Base-by-base conservation (phyloP, 768 basidiomycete genomes). In the Serendipita sp. region DNA sequence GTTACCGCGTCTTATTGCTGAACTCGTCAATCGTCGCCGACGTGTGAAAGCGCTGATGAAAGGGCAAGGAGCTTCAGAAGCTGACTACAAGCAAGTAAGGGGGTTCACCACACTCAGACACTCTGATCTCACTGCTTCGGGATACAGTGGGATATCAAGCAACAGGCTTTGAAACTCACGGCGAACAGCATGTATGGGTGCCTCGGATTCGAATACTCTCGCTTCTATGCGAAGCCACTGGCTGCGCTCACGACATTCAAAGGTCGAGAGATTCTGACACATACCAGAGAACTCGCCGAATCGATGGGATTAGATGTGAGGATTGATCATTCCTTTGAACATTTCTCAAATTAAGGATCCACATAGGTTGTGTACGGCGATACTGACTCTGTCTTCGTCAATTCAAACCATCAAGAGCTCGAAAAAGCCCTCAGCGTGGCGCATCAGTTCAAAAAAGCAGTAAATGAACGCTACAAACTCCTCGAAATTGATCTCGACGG, bases 151-250 rank as follows among this genome's bases (percentile, higher is more conserved):
- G 93, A 99, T 70, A 96, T 98, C 76, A 93, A 92, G 71, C 96
- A 99, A 69, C 86, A 90, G 73, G 96, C 96, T 0, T 78, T 98
- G 60, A 98, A 98, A 75, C 83, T 98, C 37, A 99, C 96, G 3
- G 96, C 96, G 58, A 98, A 99, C 76, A 94, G 91, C 79, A 99
- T 98, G 96, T 99, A 99, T 73, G 96, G 96, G 16, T 99, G 96
- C 78, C 85, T 99, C 23, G 96, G 96, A 55, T 98, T 97, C 72
- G 92, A 94, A 71, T 88, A 92, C 69, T 97, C 96, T 8, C 79
- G 96, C 60, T 98, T 98, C 78, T 97, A 93, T 68, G 96, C 96
- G 23, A 82, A 91, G 46, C 92, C 94, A 0, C 83, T 99, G n/a
- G 96, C 96, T 15, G 92, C 96, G 48, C 80, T 99, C 55, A 98